Percentiles rank a stretch among this genome's conserved stretches.
phyloP scores from a whole-genome alignment of 164 flowering plant genomes.

The Vitis amurensis region DNA sequence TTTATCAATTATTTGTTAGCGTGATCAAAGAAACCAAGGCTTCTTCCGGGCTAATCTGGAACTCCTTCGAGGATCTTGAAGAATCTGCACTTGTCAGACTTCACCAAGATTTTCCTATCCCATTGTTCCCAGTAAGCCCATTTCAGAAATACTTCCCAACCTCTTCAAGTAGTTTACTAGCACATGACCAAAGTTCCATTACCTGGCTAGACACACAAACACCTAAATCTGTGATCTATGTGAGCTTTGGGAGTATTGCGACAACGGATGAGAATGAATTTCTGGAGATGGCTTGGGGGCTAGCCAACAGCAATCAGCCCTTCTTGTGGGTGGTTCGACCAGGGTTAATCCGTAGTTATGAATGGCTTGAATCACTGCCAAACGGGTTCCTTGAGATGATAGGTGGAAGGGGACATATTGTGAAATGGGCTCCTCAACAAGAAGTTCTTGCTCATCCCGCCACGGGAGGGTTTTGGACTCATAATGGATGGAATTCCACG shows the following conservation, averaged over 20 bases:
- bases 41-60: slow-evolving; percentile 31
- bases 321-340: slow-evolving; percentile 57
- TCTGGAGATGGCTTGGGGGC: slow-evolving; percentile 40
- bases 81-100: slow-evolving; percentile 7
- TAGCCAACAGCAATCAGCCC: slow-evolving; percentile 37
- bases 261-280: slow-evolving; percentile 15
- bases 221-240: slow-evolving; percentile 42
- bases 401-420: slow-evolving; percentile 29
- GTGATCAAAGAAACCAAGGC: slow-evolving; percentile 2
- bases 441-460: slow-evolving; percentile 56
- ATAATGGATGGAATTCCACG: slow-evolving; percentile 62
- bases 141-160: slow-evolving; percentile 31
- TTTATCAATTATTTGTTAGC: background rate
- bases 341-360: slow-evolving; percentile 22
- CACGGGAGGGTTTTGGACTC: slow-evolving; percentile 59
- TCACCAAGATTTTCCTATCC: slow-evolving; percentile 9
- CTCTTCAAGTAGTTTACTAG: slow-evolving; percentile 26
- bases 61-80: slow-evolving; percentile 41
- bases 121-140: slow-evolving; percentile 43
- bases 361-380: slow-evolving; percentile 27
- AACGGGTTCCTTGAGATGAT: slow-evolving; percentile 20
- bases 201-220: slow-evolving; percentile 48
- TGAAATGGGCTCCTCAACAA: slow-evolving; percentile 67
- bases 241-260: slow-evolving; percentile 48
- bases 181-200: slow-evolving; percentile 29